phyloP scores from a whole-genome alignment of 495 filamentous ascomycete genomes.

The Xanthoparmelia taractica region DNA sequence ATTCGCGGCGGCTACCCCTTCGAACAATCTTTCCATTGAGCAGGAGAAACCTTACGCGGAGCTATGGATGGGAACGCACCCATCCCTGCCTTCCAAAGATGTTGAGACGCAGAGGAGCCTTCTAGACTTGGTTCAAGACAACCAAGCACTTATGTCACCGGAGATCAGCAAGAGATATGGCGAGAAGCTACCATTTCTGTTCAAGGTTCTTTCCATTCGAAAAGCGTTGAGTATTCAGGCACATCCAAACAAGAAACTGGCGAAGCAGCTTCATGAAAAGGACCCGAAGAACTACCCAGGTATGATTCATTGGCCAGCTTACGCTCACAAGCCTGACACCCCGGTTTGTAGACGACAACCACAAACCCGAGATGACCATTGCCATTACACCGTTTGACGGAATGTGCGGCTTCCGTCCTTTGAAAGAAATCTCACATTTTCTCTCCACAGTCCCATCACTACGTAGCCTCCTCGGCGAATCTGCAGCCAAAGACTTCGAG shows the following conservation, averaged over 20 bases:
- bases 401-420: conserved; percentile 86
- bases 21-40: conserved; percentile 63
- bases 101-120: conserved; percentile 74
- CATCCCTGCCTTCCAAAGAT: conserved; percentile 88
- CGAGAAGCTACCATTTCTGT: conserved; percentile 82
- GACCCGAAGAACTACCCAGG: conserved; percentile 92
- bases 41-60: conserved; percentile 78
- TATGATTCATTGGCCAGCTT: conserved; percentile 24
- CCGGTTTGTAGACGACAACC: conserved; percentile 70
- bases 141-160: conserved; percentile 67
- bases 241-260: conserved; percentile 95
- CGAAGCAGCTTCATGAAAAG: conserved; percentile 73
- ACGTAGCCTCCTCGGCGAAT: conserved; percentile 66
- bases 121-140: conserved; percentile 83
- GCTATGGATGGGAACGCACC: conserved; percentile 99
- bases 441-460: conserved; percentile 65
- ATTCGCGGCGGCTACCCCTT: conserved; percentile 70
- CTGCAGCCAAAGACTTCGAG: conserved; percentile 59
- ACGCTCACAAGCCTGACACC: background rate
- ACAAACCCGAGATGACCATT: conserved; percentile 99
- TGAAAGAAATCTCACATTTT: conserved; percentile 81
- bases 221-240: conserved; percentile 97
- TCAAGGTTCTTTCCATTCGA: conserved; percentile 90
- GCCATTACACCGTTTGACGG: conserved; percentile 94
- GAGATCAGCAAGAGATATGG: conserved; percentile 66